Conservation (phyloP, 306 rosid genomes). For the Corylus avellana region DNA sequence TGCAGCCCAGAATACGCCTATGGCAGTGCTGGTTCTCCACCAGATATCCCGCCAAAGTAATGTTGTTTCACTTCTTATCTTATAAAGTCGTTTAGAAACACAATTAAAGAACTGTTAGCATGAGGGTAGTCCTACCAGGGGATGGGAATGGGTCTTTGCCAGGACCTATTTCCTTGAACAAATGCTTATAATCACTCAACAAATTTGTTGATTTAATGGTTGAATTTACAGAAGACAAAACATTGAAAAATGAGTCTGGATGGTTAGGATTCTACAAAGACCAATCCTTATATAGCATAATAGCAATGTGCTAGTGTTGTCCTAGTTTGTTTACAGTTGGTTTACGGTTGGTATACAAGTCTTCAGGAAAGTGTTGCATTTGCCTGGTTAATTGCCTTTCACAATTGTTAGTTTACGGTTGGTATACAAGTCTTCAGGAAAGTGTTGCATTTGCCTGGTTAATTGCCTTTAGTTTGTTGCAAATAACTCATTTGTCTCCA, state of each 20-base stretch:
- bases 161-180: neutral
- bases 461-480: conserved; percentile 1
- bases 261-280: neutral
- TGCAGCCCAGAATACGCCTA: conserved; percentile 96
- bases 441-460: conserved; percentile 1
- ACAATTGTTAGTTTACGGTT: neutral
- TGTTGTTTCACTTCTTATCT: conserved; percentile 6
- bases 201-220: neutral
- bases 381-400: neutral
- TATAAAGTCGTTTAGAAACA: neutral
- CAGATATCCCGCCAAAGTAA: conserved; percentile 95
- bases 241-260: neutral
- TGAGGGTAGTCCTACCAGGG: neutral
- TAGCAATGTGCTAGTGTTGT: neutral
- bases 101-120: neutral
- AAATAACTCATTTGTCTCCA: neutral
- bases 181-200: neutral
- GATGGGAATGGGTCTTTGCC: neutral
- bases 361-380: neutral
- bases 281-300: neutral
- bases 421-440: neutral
- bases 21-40: conserved; percentile 93
- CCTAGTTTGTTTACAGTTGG: neutral
- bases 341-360: neutral
- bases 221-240: neutral